Base-by-base conservation (phyloP, 1,284 basidiomycete species). In the Cryptococcus sp. region DNA sequence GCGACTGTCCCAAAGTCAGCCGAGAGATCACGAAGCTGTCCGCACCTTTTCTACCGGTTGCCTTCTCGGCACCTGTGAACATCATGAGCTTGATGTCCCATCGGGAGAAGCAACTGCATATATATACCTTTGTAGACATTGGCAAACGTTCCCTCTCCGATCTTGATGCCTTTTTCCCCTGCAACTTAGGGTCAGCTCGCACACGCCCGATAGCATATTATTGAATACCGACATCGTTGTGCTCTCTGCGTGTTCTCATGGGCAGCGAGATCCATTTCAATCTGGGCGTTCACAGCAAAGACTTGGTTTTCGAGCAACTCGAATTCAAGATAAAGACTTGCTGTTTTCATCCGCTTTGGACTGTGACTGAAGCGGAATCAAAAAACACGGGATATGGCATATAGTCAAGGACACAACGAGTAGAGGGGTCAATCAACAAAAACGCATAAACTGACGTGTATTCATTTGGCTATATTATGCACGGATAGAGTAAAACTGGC, bases 141-240 rank as follows among this genome's bases (percentile, higher is more conserved):
- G 57, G 95, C 95, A 77, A 96, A 99, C 17, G 93, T 89, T 79
- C 95, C 96, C 79, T 99, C 95, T 73, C 95, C 95, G 50, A 93
- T 85, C 76, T 93, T 93, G 70, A 85, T 83, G 69, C 91, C 89
- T 76, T 94, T 93, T 29, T 68, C 66, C 77, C 77, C 77, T 78
- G 54, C 23, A 7, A 16, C 48, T 25, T 16, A 22, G 50, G 26
- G 53, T 62, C 54, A 63, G 57, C 47, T 3, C 44, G 7, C 17
- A 10, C 1, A 39, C 8, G n/a, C 38, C 46, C 17, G 19, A 10
- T 39, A 51, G 17, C 25, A n/a, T 26, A 40, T 20, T 16, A 26
- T 3, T 15, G n/a, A 23, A 45, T 5, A 57, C 72, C 54, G 34
- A 75, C 75, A 77, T 63, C 68, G 58, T 22, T 67, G 63, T 1